These are phyloP conservation scores for Cunninghamia lanceolata DNA, from an alignment of 75 land plant genomes.

Conservation along the genomic window DNA sequence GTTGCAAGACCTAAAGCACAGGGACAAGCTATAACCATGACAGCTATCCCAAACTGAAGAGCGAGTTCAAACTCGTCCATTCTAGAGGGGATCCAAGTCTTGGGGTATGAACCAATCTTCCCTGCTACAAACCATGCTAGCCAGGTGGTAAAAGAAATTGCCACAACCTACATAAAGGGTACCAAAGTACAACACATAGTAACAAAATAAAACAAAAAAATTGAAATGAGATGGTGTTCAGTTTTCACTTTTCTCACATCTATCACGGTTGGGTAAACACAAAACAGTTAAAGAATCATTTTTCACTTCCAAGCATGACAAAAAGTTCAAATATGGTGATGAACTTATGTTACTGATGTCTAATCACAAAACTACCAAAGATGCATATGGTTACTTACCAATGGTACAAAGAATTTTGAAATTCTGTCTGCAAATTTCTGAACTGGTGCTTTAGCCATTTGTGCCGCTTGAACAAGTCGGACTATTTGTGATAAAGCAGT, in stretches of 20 bases:
- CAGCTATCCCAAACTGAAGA: conserved; percentile 91
- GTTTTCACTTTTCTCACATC: not conserved
- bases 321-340: not conserved
- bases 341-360: not conserved
- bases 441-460: conserved; percentile 93
- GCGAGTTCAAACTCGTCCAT: conserved; percentile 88
- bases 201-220: not conserved
- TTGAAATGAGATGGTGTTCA: not conserved
- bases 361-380: not conserved
- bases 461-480: conserved; percentile 93
- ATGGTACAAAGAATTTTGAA: conserved; percentile 86
- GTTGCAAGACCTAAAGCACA: conserved; percentile 98
- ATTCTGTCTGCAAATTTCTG: conserved; percentile 91
- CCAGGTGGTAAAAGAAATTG: conserved; percentile 66
- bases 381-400: conserved; percentile 35
- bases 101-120: conserved; percentile 55
- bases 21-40: conserved; percentile 88
- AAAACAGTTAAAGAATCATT: not conserved
- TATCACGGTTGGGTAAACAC: not conserved
- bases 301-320: not conserved
- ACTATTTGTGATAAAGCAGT: conserved; percentile 92
- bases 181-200: not conserved
- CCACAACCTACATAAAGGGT: conserved; percentile 62
- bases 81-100: conserved; percentile 73
- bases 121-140: conserved; percentile 86